Conservation (phyloP, 345 rosid species). For the Boechera retrofracta region DNA sequence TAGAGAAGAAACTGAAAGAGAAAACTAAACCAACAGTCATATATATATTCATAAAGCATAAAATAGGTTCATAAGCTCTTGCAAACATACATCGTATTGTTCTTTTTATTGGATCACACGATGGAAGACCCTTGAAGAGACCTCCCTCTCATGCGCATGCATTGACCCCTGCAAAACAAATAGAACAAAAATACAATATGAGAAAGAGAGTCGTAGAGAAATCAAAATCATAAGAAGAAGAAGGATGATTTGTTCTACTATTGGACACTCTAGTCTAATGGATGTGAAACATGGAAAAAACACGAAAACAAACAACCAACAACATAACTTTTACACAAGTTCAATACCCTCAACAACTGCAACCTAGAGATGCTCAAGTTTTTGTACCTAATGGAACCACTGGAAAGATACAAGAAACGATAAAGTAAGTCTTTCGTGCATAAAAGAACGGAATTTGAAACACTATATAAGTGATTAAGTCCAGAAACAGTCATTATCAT, state of each 20-base stretch:
- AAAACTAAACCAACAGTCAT: slow-evolving; percentile 15
- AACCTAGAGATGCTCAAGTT: neutral
- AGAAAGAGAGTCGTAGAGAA: neutral
- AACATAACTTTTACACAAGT: neutral
- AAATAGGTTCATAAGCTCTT: slow-evolving; percentile 4
- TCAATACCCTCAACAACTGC: neutral
- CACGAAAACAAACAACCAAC: neutral
- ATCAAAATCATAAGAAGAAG: neutral
- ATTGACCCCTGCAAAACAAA: slow-evolving; percentile 1
- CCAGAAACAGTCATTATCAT: neutral
- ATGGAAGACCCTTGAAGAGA: neutral
- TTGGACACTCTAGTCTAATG: slow-evolving; percentile 9
- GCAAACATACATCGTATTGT: slow-evolving; percentile 28
- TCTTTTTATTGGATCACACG: too few relatives aligned
- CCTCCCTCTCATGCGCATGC: neutral
- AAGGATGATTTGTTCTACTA: slow-evolving; percentile 14
- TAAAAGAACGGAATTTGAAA: neutral
- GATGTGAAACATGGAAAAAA: neutral
- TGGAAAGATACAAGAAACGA: neutral
- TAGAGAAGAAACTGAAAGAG: neutral
- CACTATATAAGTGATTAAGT: neutral
- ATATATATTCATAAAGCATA: slow-evolving; percentile 18
- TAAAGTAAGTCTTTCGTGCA: neutral
- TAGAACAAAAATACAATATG: neutral
- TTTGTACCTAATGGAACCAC: neutral